Base-by-base conservation (phyloP, 2,329 filamentous ascomycete species). In the Pseudofabraea citricarpa region DNA sequence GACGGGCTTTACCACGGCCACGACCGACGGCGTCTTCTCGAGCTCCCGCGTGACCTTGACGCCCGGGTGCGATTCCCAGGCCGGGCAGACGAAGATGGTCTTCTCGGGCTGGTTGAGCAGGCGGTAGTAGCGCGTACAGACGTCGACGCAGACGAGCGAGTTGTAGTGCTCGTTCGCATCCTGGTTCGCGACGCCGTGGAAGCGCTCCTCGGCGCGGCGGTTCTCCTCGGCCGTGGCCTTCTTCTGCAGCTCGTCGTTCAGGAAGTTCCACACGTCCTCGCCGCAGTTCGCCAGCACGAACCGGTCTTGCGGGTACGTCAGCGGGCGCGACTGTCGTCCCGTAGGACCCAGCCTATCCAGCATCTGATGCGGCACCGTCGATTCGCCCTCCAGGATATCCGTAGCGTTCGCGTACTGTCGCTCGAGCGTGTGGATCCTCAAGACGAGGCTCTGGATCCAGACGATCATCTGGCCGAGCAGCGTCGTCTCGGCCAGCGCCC, bases 401-500 rank as follows among this genome's bases (percentile, higher is more conserved):
- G 75, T 59, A 1, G 70, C 62, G 47, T 75, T 74, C 46, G 65
- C 72, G 47, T 79, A 73, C 15, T 63, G 58, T 10, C 73, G 68
- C 55, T 81, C 77, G 2, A 81, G 71, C 50, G 80, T 74, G 55
- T 79, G 77, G 62, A 74, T 70, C 31, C 77, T 74, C 6, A 61
- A 64, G 12, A 75, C 64, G 10, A 81, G 70, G 44, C 72, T 67
- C 54, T 79, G 75, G 3, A 70, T 71, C 52, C 72, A 74, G 19
- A 72, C 58, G 6, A 82, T 70, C 68, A 73, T 73, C 57, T 81
- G 77, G 9, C 78, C 78, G 3, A 82, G 61, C 15, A 81, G 60
- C 6, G 70, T 73, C 45, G 70, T 71, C 50, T 73, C 72, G 15
- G 71, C 74, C 16, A 65, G 62, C 18, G 60, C 54, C 21, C 69